Conservation (phyloP, 2,329 filamentous ascomycete species). For the Verticillium albo-atrum region DNA sequence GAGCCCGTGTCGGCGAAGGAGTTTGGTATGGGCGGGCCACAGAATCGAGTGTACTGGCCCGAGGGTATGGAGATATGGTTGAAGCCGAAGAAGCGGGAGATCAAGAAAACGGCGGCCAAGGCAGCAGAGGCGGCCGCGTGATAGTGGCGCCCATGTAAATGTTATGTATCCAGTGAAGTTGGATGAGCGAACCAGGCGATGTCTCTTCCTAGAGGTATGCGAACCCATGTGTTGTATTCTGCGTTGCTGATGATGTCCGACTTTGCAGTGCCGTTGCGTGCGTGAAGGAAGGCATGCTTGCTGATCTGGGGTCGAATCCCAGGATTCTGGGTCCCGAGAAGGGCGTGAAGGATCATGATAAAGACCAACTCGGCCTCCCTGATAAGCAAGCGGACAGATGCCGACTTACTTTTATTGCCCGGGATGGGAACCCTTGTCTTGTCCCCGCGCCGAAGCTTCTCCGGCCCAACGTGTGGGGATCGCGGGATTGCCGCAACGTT, state of each 20-base stretch:
- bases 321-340: no score
- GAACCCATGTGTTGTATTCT: no score
- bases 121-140: background rate
- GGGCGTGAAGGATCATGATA: background rate
- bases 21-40: constrained; percentile 79
- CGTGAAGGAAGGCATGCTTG: no score
- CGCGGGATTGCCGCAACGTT: background rate
- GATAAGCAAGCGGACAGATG: background rate
- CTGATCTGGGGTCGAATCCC: no score
- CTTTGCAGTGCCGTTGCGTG: no score
- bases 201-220: no score
- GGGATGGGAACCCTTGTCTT: background rate
- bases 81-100: constrained; percentile 60
- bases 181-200: no score
- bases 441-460: background rate
- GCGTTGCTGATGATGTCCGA: no score
- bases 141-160: background rate
- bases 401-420: background rate
- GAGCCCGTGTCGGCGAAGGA: constrained; percentile 59
- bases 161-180: background rate
- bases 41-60: constrained; percentile 86
- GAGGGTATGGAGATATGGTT: constrained; percentile 88
- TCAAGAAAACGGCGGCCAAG: background rate
- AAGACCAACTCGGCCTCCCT: no score
- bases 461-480: background rate